phyloP scores from a whole-genome alignment of 2,329 filamentous ascomycete genomes.

The Teratosphaeria nubilosa region DNA sequence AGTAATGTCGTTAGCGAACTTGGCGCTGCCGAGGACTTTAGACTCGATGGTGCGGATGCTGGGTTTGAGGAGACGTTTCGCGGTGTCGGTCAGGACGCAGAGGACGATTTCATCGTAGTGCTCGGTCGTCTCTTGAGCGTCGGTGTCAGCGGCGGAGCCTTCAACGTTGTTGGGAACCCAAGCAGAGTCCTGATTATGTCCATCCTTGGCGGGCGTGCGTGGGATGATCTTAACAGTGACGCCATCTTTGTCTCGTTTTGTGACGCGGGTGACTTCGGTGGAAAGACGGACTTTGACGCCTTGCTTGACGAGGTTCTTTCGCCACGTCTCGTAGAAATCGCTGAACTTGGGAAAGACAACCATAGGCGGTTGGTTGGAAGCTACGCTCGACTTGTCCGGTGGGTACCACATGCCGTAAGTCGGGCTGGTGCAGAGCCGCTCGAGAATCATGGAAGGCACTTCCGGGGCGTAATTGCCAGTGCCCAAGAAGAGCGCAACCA shows the following conservation, averaged over 20 bases:
- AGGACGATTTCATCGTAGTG: constrained; percentile 57
- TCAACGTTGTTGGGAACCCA: constrained; percentile 29
- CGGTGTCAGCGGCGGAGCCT: constrained; percentile 29
- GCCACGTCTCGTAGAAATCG: constrained; percentile 53
- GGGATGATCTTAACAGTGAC: constrained; percentile 41
- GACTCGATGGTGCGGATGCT: constrained; percentile 53
- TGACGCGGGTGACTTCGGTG: constrained; percentile 46
- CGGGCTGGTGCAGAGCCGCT: constrained; percentile 40
- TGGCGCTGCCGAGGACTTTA: constrained; percentile 59
- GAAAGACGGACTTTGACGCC: constrained; percentile 48
- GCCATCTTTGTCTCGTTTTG: constrained; percentile 41
- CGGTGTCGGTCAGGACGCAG: constrained; percentile 49
- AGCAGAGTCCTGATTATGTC: constrained; percentile 36
- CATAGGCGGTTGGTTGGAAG: constrained; percentile 44
- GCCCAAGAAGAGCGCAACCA: constrained; percentile 63
- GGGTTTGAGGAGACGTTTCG: constrained; percentile 48
- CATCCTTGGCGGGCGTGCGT: constrained; percentile 32
- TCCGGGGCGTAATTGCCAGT: constrained; percentile 67
- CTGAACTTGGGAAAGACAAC: constrained; percentile 55
- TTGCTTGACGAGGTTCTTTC: constrained; percentile 41
- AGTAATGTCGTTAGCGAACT: constrained; percentile 61
- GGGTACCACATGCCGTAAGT: constrained; percentile 53
- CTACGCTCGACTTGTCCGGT: constrained; percentile 37
- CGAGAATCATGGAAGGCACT: constrained; percentile 57
- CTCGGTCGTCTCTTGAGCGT: constrained; percentile 35